Conservation (phyloP, 192 early-diverging fungal species). For the Umbelopsis ramanniana region DNA sequence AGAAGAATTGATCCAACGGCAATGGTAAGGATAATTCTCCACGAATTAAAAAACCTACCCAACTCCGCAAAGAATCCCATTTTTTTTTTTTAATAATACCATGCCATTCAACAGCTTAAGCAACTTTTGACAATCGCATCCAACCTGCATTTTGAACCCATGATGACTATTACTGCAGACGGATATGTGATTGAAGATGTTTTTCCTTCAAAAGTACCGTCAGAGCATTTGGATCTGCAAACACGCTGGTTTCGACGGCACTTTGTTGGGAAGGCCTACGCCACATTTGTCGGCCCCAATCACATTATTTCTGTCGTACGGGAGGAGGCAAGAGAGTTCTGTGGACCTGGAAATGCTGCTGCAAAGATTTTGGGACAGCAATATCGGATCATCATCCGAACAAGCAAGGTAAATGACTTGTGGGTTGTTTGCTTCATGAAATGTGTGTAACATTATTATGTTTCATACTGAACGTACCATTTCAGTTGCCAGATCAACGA, state of each 20-base stretch:
- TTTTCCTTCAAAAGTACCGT: neutral
- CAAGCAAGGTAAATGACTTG: constrained; percentile 24
- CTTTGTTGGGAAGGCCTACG: constrained; percentile 34
- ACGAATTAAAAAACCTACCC: neutral
- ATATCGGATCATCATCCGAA: constrained; percentile 41
- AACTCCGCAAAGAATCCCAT: neutral
- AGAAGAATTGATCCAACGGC: neutral
- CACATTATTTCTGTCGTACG: constrained; percentile 24
- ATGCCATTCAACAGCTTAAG: neutral
- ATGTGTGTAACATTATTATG: neutral
- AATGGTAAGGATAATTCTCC: neutral
- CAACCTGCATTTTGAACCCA: neutral
- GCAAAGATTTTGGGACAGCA: constrained; percentile 25
- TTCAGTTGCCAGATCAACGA: neutral
- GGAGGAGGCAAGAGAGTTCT: constrained; percentile 26
- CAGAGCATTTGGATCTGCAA: constrained; percentile 19
- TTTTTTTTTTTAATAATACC: no score
- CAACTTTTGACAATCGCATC: neutral
- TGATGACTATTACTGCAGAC: neutral
- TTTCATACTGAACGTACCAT: neutral
- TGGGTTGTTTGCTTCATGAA: neutral
- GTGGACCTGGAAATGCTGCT: constrained; percentile 26
- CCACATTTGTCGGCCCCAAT: constrained; percentile 24
- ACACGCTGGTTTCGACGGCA: constrained; percentile 29
- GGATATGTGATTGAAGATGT: constrained; percentile 16